Percentiles rank a stretch among this genome's conserved stretches.
phyloP scores from a whole-genome alignment of 495 filamentous ascomycete species.

The Penicillium paradoxum region DNA sequence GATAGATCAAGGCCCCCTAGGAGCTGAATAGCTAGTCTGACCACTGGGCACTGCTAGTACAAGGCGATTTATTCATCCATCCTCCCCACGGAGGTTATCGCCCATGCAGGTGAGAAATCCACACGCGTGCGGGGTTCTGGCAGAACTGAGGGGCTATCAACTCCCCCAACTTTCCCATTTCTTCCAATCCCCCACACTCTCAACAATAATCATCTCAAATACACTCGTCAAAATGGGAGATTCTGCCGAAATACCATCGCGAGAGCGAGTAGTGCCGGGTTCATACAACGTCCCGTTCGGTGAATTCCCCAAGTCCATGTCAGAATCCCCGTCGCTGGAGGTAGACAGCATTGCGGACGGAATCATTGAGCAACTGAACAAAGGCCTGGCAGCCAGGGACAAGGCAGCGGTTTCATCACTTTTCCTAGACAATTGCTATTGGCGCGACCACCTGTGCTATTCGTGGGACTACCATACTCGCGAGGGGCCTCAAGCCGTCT shows the following conservation, averaged over 20 bases:
- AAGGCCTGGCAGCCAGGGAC: conserved; percentile 34
- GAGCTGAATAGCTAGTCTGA: no score
- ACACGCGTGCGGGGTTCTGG: no score
- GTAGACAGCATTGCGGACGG: conserved; percentile 39
- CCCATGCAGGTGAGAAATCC: no score
- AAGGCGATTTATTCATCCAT: no score
- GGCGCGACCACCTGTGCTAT: conserved; percentile 41
- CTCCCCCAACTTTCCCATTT: not conserved
- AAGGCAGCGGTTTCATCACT: conserved; percentile 22
- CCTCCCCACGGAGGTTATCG: no score
- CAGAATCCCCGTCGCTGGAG: conserved; percentile 34
- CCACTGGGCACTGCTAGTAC: no score
- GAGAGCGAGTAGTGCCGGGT: conserved; percentile 55
- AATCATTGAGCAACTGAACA: conserved; percentile 47
- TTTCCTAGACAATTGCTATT: conserved; percentile 46
- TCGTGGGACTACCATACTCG: conserved; percentile 48
- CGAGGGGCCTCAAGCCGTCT: conserved; percentile 50
- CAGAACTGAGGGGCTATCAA: not conserved
- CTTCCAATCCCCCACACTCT: not conserved
- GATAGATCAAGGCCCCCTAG: no score
- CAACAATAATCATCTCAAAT: not conserved
- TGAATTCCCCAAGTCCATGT: conserved; percentile 28
- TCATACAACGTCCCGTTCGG: conserved; percentile 48
- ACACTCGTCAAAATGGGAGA: conserved; percentile 3
- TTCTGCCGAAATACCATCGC: conserved; percentile 30